Conservation (phyloP, 2,329 filamentous ascomycete species). For the Exophiala viscosa region DNA sequence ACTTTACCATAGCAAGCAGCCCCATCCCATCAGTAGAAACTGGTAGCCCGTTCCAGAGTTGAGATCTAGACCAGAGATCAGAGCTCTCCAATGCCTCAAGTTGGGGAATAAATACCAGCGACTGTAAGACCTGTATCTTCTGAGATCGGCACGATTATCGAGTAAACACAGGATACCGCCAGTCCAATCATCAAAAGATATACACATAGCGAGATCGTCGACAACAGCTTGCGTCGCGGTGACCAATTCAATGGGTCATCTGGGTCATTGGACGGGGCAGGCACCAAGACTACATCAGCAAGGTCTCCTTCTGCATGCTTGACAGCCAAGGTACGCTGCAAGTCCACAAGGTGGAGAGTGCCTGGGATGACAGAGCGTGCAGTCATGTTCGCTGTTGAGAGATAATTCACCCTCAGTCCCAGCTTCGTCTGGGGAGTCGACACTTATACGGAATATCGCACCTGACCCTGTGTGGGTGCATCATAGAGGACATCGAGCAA, state of each 20-base stretch:
- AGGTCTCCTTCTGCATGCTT: conserved; percentile 7
- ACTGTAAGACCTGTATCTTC: not conserved
- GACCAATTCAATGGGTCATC: conserved; percentile 30
- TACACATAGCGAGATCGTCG: conserved; percentile 25
- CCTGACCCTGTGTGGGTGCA: no score
- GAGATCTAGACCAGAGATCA: not conserved
- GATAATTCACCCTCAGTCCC: no score
- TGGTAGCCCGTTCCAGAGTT: not conserved
- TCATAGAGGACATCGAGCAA: no score
- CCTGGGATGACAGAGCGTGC: not conserved
- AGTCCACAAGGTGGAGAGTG: not conserved
- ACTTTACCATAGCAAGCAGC: not conserved
- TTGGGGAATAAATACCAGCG: not conserved
- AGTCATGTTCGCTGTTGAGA: no score
- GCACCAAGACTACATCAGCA: conserved; percentile 27
- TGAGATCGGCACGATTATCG: not conserved
- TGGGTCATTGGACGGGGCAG: conserved; percentile 26
- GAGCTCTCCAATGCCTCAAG: not conserved
- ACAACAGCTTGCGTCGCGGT: conserved; percentile 26
- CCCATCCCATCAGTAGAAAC: not conserved
- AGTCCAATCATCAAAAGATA: conserved; percentile 13
- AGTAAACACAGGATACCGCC: not conserved
- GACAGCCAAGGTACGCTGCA: not conserved
- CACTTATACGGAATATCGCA: no score
- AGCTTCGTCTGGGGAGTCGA: no score